Conservation (phyloP, 495 filamentous ascomycete species). For the Recurvomyces mirabilis region DNA sequence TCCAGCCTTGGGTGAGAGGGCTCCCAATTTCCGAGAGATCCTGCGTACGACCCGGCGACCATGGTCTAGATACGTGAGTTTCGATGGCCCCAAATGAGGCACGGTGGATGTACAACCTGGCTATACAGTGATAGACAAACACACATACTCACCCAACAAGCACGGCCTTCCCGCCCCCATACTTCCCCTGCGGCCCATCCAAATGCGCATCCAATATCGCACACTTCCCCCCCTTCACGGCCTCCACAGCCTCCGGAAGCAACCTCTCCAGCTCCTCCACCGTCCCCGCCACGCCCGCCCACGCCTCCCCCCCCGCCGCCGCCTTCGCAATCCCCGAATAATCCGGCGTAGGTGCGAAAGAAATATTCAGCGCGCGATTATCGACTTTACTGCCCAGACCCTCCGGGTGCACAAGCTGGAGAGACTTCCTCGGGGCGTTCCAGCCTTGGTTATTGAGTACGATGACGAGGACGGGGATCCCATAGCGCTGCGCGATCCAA, state of each 20-base stretch:
- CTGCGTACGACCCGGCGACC: too few relatives aligned
- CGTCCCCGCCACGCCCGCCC: conserved; percentile 27
- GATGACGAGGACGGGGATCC: conserved; percentile 80
- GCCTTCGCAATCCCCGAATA: conserved; percentile 88
- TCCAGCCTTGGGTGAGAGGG: too few relatives aligned
- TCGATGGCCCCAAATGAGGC: too few relatives aligned
- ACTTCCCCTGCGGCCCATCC: conserved; percentile 33
- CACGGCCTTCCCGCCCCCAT: not conserved
- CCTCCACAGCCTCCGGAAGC: conserved; percentile 28
- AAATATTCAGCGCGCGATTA: conserved; percentile 84
- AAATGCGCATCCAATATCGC: conserved; percentile 35
- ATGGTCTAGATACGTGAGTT: too few relatives aligned
- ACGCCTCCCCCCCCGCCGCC: conserved; percentile 55
- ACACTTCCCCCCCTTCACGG: conserved; percentile 25
- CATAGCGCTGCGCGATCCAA: conserved; percentile 81
- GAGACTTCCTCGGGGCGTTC: conserved; percentile 30
- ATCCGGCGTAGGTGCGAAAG: conserved; percentile 74
- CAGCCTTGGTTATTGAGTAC: conserved; percentile 85
- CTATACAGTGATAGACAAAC: too few relatives aligned
- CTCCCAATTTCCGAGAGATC: too few relatives aligned
- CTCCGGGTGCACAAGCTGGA: conserved; percentile 31
- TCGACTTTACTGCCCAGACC: conserved; percentile 51
- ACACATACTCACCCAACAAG: not conserved
- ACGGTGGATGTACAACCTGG: too few relatives aligned
- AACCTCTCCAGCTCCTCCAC: conserved; percentile 26